Conservation (phyloP, 495 filamentous ascomycete genomes). For the Glutinoglossum americanum region DNA sequence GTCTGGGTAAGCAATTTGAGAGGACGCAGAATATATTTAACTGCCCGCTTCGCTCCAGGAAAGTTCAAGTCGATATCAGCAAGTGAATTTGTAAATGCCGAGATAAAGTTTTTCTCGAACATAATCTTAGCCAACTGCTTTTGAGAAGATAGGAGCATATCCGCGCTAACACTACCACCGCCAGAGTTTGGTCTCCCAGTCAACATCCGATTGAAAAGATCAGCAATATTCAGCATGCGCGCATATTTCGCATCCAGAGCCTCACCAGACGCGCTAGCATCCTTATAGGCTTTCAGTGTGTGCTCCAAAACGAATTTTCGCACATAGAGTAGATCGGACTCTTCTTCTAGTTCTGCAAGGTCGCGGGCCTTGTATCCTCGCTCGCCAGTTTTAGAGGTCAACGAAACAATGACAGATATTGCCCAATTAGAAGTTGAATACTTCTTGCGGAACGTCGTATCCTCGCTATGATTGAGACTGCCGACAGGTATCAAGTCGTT, state of each 20-base stretch:
- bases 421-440: slow-evolving; percentile 65
- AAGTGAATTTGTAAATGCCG: slow-evolving; percentile 70
- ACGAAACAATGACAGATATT: slow-evolving; percentile 59
- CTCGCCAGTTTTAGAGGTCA: slow-evolving; percentile 77
- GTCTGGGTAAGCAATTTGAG: slow-evolving; percentile 70
- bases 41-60: slow-evolving; percentile 72
- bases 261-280: slow-evolving; percentile 60
- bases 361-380: slow-evolving; percentile 17
- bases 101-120: slow-evolving; percentile 93
- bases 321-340: slow-evolving; percentile 75
- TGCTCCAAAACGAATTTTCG: slow-evolving; percentile 89
- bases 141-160: slow-evolving; percentile 27
- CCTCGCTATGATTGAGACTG: slow-evolving; percentile 52
- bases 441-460: slow-evolving; percentile 60
- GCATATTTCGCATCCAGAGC: slow-evolving; percentile 72
- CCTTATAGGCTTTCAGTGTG: slow-evolving; percentile 75
- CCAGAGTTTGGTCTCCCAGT: slow-evolving; percentile 45
- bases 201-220: slow-evolving; percentile 84
- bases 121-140: slow-evolving; percentile 77
- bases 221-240: slow-evolving; percentile 61
- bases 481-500: slow-evolving; percentile 64
- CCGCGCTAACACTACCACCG: slow-evolving; percentile 15
- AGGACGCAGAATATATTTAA: slow-evolving; percentile 88
- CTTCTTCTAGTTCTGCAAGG: slow-evolving; percentile 48
- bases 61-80: slow-evolving; percentile 93